Percentiles rank a stretch among this genome's conserved stretches.
phyloP scores from a whole-genome alignment of 306 rosid genomes.

The Sophora flavescens region DNA sequence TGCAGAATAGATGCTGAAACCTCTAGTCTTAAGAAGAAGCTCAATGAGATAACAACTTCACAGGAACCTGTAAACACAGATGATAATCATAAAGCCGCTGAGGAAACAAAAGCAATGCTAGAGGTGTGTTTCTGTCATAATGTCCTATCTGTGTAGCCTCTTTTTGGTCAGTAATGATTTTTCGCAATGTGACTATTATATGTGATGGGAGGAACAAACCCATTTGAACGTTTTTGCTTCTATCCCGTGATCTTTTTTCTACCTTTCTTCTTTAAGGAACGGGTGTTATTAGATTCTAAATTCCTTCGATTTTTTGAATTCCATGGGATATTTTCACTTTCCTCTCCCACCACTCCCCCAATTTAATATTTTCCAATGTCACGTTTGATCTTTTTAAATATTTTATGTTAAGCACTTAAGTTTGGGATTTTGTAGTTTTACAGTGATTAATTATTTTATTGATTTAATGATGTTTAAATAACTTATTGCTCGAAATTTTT shows the following conservation, averaged over 20 bases:
- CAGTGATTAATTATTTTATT: not conserved
- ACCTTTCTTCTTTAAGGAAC: not conserved
- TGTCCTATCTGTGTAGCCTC: slow-evolving; percentile 15
- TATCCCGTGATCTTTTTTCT: slow-evolving; percentile 10
- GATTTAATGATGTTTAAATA: not conserved
- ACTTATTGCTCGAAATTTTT: slow-evolving; percentile 14
- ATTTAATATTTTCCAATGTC: slow-evolving; percentile 9
- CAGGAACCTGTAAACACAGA: slow-evolving; percentile 58
- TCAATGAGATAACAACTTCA: slow-evolving; percentile 63
- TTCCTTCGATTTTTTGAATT: slow-evolving; percentile 30
- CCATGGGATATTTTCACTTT: slow-evolving; percentile 26
- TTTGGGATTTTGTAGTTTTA: slow-evolving; percentile 29
- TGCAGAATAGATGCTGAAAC: slow-evolving; percentile 87
- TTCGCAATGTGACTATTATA: slow-evolving; percentile 20
- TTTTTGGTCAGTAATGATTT: slow-evolving; percentile 21
- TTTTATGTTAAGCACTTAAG: not conserved
- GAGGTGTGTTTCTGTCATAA: slow-evolving; percentile 62
- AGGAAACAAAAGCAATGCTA: slow-evolving; percentile 74
- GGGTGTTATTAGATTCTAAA: slow-evolving; percentile 4
- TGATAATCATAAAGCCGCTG: slow-evolving; percentile 51
- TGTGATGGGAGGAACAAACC: slow-evolving; percentile 25
- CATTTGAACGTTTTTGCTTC: slow-evolving; percentile 18
- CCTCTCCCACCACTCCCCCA: not conserved
- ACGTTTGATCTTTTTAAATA: not conserved
- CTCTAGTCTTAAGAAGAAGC: slow-evolving; percentile 72